Percentiles rank a stretch among this genome's conserved stretches.
These are phyloP conservation scores for Suillus paluster DNA, from an alignment of 768 basidiomycete genomes.

Conservation along the genomic window DNA sequence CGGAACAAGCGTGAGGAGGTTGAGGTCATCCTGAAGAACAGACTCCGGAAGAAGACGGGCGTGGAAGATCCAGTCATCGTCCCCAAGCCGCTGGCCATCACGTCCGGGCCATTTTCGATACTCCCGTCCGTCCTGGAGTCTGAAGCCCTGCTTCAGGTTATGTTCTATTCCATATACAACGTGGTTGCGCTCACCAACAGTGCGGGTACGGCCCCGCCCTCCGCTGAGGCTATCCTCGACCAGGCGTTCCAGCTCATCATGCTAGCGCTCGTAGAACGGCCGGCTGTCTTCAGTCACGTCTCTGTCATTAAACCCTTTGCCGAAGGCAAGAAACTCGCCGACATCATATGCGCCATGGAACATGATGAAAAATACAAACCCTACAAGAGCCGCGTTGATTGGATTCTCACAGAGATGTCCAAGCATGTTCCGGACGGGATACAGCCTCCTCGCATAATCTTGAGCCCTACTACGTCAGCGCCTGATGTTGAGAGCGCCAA, in stretches of 20 bases:
- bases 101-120: constrained; percentile 67
- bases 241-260: constrained; percentile 86
- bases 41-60: constrained; percentile 68
- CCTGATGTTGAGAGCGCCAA: constrained; percentile 69
- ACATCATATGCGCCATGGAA: constrained; percentile 78
- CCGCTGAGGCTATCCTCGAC: constrained; percentile 89
- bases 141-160: constrained; percentile 74
- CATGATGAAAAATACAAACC: constrained; percentile 75
- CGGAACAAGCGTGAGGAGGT: constrained; percentile 94
- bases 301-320: constrained; percentile 60
- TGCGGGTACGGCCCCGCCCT: constrained; percentile 64
- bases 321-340: constrained; percentile 63
- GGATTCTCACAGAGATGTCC: constrained; percentile 72
- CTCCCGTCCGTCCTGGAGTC: constrained; percentile 70
- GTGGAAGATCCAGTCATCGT: constrained; percentile 72
- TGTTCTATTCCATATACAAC: constrained; percentile 83
- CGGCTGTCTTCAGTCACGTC: constrained; percentile 61
- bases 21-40: constrained; percentile 69
- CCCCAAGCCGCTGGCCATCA: constrained; percentile 70
- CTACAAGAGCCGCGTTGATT: constrained; percentile 71
- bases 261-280: constrained; percentile 79
- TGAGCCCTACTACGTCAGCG: constrained; percentile 38
- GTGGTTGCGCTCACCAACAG: constrained; percentile 68
- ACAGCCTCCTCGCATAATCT: constrained; percentile 47
- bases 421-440: constrained; percentile 62